phyloP scores from a whole-genome alignment of 768 basidiomycete genomes.

The Thelephora ganbajun region DNA sequence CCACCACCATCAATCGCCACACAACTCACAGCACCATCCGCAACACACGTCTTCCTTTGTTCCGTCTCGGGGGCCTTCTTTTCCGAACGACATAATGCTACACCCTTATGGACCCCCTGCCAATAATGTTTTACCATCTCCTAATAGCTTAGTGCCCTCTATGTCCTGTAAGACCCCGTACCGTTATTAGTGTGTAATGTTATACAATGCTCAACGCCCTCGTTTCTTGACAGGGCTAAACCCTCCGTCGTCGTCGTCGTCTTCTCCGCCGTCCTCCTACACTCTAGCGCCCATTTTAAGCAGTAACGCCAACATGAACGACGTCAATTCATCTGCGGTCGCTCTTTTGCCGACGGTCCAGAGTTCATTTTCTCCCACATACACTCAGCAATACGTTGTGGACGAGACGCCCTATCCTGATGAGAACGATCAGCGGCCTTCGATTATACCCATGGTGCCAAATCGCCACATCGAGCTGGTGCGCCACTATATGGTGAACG shows the following conservation, averaged over 20 bases:
- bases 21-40: not conserved
- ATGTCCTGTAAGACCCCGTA: constrained; percentile 60
- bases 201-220: constrained; percentile 59
- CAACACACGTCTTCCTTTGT: not conserved
- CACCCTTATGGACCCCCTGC: constrained; percentile 4
- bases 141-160: constrained; percentile 39
- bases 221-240: constrained; percentile 35
- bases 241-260: constrained; percentile 10
- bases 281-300: constrained; percentile 1
- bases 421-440: constrained; percentile 7
- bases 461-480: constrained; percentile 16
- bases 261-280: constrained; percentile 4
- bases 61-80: not conserved
- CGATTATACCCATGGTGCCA: constrained; percentile 10
- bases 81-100: constrained; percentile 1
- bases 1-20: not conserved
- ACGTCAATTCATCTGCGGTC: not conserved
- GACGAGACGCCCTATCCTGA: constrained; percentile 7
- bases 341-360: constrained; percentile 5
- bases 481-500: constrained; percentile 42
- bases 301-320: not conserved
- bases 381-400: constrained; percentile 7
- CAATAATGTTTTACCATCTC: constrained; percentile 22
- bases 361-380: constrained; percentile 10
- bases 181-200: constrained; percentile 53